Base-by-base conservation (phyloP, 768 basidiomycete species). In the Russula virescens region DNA sequence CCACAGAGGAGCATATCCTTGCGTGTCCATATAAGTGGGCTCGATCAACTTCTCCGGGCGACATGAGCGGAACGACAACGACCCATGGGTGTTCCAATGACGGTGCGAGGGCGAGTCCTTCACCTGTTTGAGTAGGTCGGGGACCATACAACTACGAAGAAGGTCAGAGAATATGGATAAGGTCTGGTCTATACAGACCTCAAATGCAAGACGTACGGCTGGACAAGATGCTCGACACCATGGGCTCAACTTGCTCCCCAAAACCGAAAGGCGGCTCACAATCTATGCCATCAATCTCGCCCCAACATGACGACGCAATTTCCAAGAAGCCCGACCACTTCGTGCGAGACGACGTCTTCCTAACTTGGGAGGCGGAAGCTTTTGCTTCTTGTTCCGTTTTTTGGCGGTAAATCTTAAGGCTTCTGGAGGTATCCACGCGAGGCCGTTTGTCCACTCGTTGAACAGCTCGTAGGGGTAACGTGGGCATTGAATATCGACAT, bases 301-400 rank as follows among this genome's bases (percentile, higher is more conserved):
- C 82, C 76, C 16, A 74, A 71, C 28, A 83, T 78, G 0, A 88
- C 83, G 9, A 74, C 75, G 84, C 28, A 90, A n/a, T n/a, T n/a
- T n/a, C n/a, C n/a, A n/a, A n/a, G n/a, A n/a, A n/a, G n/a, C n/a
- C n/a, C n/a, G n/a, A n/a, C n/a, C n/a, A n/a, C n/a, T n/a, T n/a
- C n/a, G n/a, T n/a, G n/a, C n/a, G n/a, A n/a, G n/a, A n/a, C 75
- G 13, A 94, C 88, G 68, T 94, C 91, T 26, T 87, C 81, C 88
- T 0, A 81, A 77, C 53, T 91, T 91, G 1, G 85, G 83, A 2
- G 80, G 63, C 2, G 69, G 55, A 31, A 70, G 67, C 60, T 70
- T 72, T 72, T 47, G 78, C 70, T 66, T 77, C 75, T 74, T 78
- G 73, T 65, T 70, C 25, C 52, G 54, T 47, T 61, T 61, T 6